Conservation (phyloP, 495 filamentous ascomycete species). For the Xylaria scruposa region DNA sequence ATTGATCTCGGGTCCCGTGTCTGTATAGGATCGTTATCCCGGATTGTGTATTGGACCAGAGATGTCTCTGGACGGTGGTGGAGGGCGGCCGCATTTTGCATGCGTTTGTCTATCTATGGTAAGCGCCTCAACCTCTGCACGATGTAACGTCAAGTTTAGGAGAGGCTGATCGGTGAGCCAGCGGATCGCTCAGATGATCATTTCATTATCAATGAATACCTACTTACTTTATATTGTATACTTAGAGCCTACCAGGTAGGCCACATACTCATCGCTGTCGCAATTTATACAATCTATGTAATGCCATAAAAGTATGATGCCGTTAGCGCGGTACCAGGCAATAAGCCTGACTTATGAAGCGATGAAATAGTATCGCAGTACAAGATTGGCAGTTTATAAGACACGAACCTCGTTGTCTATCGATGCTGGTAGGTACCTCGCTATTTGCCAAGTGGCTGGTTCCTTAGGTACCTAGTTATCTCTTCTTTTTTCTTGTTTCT, state of each 20-base stretch:
- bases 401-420: not conserved
- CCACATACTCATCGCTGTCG: no score
- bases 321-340: not conserved
- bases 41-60: not conserved
- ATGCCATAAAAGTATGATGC: no score
- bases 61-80: not conserved
- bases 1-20: not conserved
- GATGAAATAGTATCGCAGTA: not conserved
- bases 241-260: no score
- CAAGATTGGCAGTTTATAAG: not conserved
- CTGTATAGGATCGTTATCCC: conserved; percentile 1
- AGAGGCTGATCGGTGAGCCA: conserved; percentile 17
- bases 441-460: no score
- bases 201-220: not conserved
- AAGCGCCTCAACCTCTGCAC: conserved; percentile 16
- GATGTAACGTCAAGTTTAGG: conserved; percentile 18
- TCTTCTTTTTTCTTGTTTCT: not conserved
- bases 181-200: not conserved
- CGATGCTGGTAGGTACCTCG: no score
- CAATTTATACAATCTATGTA: no score
- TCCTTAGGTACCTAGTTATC: no score
- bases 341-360: no score
- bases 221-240: not conserved
- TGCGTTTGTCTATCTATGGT: not conserved
- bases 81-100: not conserved